These are phyloP conservation scores for Cicer yamashitae DNA, from an alignment of 306 rosid genomes.

Conservation along the genomic window DNA sequence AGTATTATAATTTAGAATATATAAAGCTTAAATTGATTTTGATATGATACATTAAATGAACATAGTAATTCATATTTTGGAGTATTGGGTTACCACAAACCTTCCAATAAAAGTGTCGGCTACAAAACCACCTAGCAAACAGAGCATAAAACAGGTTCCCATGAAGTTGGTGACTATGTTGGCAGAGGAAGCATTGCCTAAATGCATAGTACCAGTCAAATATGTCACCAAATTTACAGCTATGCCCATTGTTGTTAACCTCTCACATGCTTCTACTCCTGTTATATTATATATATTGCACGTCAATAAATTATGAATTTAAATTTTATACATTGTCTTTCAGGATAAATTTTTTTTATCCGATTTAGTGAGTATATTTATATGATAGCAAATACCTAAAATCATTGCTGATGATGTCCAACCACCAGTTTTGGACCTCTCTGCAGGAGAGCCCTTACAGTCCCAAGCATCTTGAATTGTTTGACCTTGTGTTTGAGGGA, in stretches of 20 bases:
- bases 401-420: conserved; percentile 90
- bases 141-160: conserved; percentile 93
- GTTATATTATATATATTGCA: background rate
- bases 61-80: background rate
- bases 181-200: conserved; percentile 88
- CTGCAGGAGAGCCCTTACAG: conserved; percentile 71
- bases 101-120: conserved; percentile 95
- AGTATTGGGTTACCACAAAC: conserved; percentile 34
- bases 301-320: too few relatives aligned
- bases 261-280: conserved; percentile 86
- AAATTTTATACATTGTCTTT: background rate
- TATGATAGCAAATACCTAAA: conserved; percentile 48
- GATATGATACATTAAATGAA: too few relatives aligned
- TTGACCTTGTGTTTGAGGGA: conserved; percentile 54
- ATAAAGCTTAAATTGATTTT: background rate
- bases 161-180: conserved; percentile 88
- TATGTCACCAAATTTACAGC: conserved; percentile 90
- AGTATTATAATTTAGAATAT: too few relatives aligned
- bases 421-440: conserved; percentile 72
- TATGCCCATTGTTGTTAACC: conserved; percentile 78
- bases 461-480: conserved; percentile 86
- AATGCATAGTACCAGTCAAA: conserved; percentile 81
- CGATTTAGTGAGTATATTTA: too few relatives aligned
- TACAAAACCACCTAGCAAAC: conserved; percentile 89
- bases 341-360: background rate